Conservation (phyloP, 2,329 filamentous ascomycete genomes). For the Diaporthe capsici region DNA sequence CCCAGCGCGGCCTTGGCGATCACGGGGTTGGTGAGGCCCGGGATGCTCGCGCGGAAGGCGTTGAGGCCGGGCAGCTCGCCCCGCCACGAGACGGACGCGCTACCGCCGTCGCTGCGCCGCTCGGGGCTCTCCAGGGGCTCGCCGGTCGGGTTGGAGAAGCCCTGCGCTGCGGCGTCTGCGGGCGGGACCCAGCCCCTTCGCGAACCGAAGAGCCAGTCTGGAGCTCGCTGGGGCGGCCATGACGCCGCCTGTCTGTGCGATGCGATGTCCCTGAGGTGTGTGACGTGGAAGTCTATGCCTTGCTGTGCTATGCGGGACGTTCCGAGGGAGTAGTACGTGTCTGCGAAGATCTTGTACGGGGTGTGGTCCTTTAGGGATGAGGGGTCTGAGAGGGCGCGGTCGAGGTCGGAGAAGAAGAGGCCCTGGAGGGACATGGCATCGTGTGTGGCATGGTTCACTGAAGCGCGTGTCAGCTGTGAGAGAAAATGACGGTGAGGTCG, state of each 20-base stretch:
- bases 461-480: not conserved
- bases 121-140: not conserved
- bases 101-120: conserved; percentile 12
- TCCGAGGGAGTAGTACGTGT: conserved; percentile 2
- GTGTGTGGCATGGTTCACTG: not conserved
- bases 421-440: conserved; percentile 14
- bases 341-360: conserved; percentile 21
- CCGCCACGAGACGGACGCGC: not conserved
- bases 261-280: not conserved
- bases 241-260: not conserved
- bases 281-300: not conserved
- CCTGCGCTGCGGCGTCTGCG: not conserved
- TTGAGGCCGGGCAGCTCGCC: conserved; percentile 8
- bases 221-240: conserved; percentile 14
- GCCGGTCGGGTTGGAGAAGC: not conserved
- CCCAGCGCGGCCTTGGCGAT: conserved; percentile 17
- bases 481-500: not conserved
- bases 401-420: conserved; percentile 14
- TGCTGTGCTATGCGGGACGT: not conserved
- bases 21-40: not conserved
- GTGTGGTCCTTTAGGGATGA: not conserved
- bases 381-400: not conserved
- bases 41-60: not conserved
- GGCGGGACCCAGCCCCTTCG: conserved; percentile 1
- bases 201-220: conserved; percentile 2